Percentiles rank a stretch among this genome's conserved stretches.
Conservation (phyloP, 1,284 basidiomycete genomes). For the Fomitopsis palustris region DNA sequence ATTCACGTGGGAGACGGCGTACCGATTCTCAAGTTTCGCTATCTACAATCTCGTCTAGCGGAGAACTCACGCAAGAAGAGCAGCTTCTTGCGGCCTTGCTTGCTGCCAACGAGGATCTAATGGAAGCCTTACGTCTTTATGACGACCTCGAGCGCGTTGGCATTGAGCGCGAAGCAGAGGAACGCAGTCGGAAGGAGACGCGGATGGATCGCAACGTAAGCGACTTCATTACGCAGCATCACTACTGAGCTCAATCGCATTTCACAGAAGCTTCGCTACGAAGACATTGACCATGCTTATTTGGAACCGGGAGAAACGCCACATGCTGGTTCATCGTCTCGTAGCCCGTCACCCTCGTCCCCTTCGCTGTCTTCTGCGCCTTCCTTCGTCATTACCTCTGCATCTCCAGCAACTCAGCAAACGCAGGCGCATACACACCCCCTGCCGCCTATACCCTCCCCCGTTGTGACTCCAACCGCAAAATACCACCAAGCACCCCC, state of each 20-base stretch:
- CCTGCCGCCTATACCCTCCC: slow-evolving; percentile 17
- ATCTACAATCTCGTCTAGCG: slow-evolving; percentile 27
- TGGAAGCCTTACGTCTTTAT: slow-evolving; percentile 45
- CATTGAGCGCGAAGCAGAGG: slow-evolving; percentile 52
- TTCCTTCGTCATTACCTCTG: slow-evolving; percentile 28
- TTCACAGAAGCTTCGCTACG: slow-evolving; percentile 26
- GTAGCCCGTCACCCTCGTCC: slow-evolving; percentile 36
- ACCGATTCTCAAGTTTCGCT: slow-evolving; percentile 2
- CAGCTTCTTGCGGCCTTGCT: slow-evolving; percentile 61
- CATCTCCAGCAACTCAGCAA: not conserved
- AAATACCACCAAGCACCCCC: slow-evolving; percentile 13
- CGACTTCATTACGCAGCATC: slow-evolving; percentile 4
- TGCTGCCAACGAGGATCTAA: slow-evolving; percentile 56
- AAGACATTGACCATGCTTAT: slow-evolving; percentile 27
- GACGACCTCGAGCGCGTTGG: slow-evolving; percentile 70
- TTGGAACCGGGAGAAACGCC: slow-evolving; percentile 23
- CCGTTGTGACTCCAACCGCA: slow-evolving; percentile 19
- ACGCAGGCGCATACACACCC: slow-evolving; percentile 7
- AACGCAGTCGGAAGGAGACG: slow-evolving; percentile 56
- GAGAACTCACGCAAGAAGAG: slow-evolving; percentile 55
- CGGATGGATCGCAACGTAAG: slow-evolving; percentile 55
- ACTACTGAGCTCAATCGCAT: not conserved
- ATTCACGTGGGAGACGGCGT: slow-evolving; percentile 10
- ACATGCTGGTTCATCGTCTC: slow-evolving; percentile 32
- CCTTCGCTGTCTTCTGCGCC: slow-evolving; percentile 35